These are phyloP conservation scores for Kingdonia uniflora DNA, from an alignment of 164 flowering plant species.

Conservation along the genomic window DNA sequence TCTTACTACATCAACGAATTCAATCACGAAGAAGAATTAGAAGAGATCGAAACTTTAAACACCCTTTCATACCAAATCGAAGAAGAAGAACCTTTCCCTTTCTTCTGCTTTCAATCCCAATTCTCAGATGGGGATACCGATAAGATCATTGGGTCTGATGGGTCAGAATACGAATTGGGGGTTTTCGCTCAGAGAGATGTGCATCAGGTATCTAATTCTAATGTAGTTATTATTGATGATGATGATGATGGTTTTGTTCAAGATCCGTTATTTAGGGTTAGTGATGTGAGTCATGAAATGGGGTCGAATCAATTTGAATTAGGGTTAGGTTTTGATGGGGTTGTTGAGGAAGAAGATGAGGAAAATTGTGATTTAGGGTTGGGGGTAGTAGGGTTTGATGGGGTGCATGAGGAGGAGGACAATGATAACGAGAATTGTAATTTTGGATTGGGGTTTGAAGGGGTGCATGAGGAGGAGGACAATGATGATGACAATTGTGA, in stretches of 20 bases:
- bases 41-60: too few relatives aligned
- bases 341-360: slow-evolving; percentile 12
- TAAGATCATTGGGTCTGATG: not conserved
- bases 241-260: slow-evolving; percentile 12
- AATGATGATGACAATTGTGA: slow-evolving; percentile 7
- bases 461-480: slow-evolving; percentile 18
- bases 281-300: slow-evolving; percentile 26
- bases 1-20: slow-evolving; percentile 8
- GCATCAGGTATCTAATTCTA: slow-evolving; percentile 42
- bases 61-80: slow-evolving; percentile 9
- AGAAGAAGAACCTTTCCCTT: slow-evolving; percentile 9
- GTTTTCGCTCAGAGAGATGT: slow-evolving; percentile 17
- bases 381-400: slow-evolving; percentile 32
- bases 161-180: slow-evolving; percentile 23
- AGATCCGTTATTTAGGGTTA: slow-evolving; percentile 27
- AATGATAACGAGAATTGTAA: slow-evolving; percentile 5
- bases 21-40: slow-evolving; percentile 11
- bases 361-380: slow-evolving; percentile 2
- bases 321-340: slow-evolving; percentile 19
- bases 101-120: slow-evolving; percentile 4
- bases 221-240: not conserved
- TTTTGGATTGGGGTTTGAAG: slow-evolving; percentile 21
- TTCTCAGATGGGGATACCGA: not conserved
- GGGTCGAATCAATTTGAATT: slow-evolving; percentile 23
- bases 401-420: slow-evolving; percentile 18